These are phyloP conservation scores for Astrothelium subdiscretum DNA, from an alignment of 495 filamentous ascomycete species.

Conservation along the genomic window DNA sequence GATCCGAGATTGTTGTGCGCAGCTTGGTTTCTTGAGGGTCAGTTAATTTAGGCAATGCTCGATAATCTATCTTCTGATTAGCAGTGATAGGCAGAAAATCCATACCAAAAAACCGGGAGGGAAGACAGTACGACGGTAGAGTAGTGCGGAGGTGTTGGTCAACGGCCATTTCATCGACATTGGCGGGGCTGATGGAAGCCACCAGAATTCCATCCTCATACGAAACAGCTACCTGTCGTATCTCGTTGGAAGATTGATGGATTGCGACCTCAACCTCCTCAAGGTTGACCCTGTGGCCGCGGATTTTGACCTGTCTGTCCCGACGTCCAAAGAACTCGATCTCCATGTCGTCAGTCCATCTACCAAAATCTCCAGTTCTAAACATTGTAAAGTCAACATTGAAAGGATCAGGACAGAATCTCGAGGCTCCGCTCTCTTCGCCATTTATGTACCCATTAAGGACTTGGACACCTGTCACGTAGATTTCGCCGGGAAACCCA, in stretches of 20 bases:
- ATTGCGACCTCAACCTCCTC: not conserved
- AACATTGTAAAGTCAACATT: not conserved
- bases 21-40: no score
- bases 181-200: not conserved
- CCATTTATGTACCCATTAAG: not conserved
- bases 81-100: constrained; percentile 2
- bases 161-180: not conserved
- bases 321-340: not conserved
- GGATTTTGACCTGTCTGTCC: not conserved
- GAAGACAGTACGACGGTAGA: not conserved
- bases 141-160: not conserved
- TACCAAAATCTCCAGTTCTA: not conserved
- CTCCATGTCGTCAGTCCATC: not conserved
- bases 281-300: not conserved
- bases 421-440: not conserved
- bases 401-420: not conserved
- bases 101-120: not conserved
- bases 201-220: not conserved
- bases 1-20: not conserved
- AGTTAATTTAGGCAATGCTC: no score
- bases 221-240: not conserved
- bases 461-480: not conserved
- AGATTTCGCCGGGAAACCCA: not conserved
- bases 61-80: constrained; percentile 9
- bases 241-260: not conserved